A percentile compares a stretch with the other conserved stretches of the same genome.
phyloP scores from a whole-genome alignment of 73 alveolate genomes.

The Paramecium sexaurelia region DNA sequence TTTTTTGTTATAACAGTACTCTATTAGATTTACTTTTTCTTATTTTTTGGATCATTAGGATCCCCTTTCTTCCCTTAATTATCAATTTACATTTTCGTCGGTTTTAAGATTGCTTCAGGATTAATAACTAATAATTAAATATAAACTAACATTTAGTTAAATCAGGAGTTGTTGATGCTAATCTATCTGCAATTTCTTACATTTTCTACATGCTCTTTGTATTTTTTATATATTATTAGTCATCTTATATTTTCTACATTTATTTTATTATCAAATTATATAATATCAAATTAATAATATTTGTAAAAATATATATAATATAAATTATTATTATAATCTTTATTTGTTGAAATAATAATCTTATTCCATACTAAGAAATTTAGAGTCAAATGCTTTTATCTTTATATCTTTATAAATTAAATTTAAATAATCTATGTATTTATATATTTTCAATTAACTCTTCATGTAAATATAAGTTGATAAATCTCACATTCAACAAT shows the following conservation, averaged over 20 bases:
- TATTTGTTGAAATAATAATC: too few species aligned
- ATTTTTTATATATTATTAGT: conserved; percentile 32
- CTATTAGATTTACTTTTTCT: conserved; percentile 46
- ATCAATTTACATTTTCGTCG: conserved; percentile 30
- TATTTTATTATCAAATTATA: neutral
- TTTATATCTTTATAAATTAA: too few species aligned
- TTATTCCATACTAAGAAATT: too few species aligned
- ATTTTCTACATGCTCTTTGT: conserved; percentile 60
- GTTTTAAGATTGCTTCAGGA: conserved; percentile 45
- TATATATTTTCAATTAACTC: too few species aligned
- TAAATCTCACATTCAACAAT: too few species aligned
- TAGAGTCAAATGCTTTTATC: too few species aligned
- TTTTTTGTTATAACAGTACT: neutral
- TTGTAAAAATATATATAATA: too few species aligned
- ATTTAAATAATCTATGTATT: too few species aligned
- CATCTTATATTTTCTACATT: conserved; percentile 55
- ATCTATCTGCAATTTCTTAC: conserved; percentile 61
- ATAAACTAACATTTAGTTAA: conserved; percentile 54
- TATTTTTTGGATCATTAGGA: conserved; percentile 19
- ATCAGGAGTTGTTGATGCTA: conserved; percentile 62
- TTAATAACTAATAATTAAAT: neutral
- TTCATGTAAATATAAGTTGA: too few species aligned
- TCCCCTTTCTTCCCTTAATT: conserved; percentile 43
- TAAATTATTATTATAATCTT: too few species aligned
- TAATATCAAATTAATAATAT: neutral